Percentiles rank a stretch among this genome's conserved stretches.
These are phyloP conservation scores for Tricholoma hemisulphureum DNA, from an alignment of 768 basidiomycete genomes.

Conservation along the genomic window DNA sequence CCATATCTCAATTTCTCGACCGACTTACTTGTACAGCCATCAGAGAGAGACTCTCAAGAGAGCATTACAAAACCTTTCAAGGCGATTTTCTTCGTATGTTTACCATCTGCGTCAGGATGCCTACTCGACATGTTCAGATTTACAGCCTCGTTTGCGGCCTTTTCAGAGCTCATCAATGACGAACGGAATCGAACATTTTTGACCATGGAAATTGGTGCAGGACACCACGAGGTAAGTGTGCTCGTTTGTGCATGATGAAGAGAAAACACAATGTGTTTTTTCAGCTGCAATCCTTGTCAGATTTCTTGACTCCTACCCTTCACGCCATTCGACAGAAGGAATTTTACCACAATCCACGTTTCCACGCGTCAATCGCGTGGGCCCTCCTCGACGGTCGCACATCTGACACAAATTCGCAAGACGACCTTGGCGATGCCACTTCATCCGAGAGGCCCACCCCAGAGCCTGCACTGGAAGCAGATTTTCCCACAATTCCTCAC, in stretches of 20 bases:
- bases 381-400: constrained; percentile 51
- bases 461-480: constrained; percentile 10
- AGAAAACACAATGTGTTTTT: constrained; percentile 2
- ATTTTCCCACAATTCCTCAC: constrained; percentile 48
- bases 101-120: background rate
- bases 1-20: constrained; percentile 85
- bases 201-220: constrained; percentile 79
- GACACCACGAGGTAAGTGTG: constrained; percentile 63
- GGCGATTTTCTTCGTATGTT: constrained; percentile 45
- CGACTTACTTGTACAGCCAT: constrained; percentile 74
- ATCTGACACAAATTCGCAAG: background rate
- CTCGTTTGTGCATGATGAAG: background rate
- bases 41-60: constrained; percentile 73
- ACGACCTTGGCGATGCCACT: constrained; percentile 1
- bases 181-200: constrained; percentile 81
- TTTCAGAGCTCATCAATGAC: constrained; percentile 75
- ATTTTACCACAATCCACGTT: constrained; percentile 79
- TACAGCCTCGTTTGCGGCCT: constrained; percentile 64
- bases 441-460: constrained; percentile 6
- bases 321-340: constrained; percentile 64
- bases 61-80: constrained; percentile 55
- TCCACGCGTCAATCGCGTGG: constrained; percentile 92
- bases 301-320: constrained; percentile 58
- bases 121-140: constrained; percentile 49
- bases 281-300: constrained; percentile 61